These are phyloP conservation scores for Ceratocystis variospora DNA, from an alignment of 2,329 filamentous ascomycete genomes.

Conservation along the genomic window DNA sequence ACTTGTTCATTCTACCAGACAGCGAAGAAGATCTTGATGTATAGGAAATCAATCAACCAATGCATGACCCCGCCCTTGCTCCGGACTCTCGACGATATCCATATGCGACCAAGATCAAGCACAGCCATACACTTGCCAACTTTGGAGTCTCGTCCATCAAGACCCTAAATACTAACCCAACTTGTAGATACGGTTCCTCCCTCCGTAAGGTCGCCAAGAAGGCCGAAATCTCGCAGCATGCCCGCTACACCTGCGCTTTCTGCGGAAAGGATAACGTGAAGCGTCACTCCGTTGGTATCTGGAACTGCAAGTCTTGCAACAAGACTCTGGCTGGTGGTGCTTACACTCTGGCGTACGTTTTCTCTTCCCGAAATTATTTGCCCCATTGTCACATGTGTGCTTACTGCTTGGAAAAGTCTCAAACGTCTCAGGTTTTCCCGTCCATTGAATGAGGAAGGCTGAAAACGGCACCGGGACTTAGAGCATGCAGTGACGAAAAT, in stretches of 20 bases:
- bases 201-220: constrained; percentile 96
- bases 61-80: not conserved
- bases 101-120: not conserved
- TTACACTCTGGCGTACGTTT: constrained; percentile 88
- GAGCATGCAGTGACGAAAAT: not conserved
- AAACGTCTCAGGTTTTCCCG: not conserved
- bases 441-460: no score
- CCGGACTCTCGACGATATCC: not conserved
- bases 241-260: constrained; percentile 95
- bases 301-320: constrained; percentile 90
- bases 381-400: not conserved
- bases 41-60: not conserved
- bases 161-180: constrained; percentile 23
- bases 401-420: not conserved
- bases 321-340: constrained; percentile 73
- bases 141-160: not conserved
- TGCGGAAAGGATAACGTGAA: constrained; percentile 94
- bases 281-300: constrained; percentile 85
- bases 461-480: no score
- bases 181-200: constrained; percentile 82
- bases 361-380: not conserved
- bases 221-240: constrained; percentile 99
- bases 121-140: not conserved
- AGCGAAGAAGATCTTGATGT: not conserved
- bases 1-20: not conserved